Conservation (phyloP, 2,329 filamentous ascomycete genomes). For the Lecanosticta acicola region DNA sequence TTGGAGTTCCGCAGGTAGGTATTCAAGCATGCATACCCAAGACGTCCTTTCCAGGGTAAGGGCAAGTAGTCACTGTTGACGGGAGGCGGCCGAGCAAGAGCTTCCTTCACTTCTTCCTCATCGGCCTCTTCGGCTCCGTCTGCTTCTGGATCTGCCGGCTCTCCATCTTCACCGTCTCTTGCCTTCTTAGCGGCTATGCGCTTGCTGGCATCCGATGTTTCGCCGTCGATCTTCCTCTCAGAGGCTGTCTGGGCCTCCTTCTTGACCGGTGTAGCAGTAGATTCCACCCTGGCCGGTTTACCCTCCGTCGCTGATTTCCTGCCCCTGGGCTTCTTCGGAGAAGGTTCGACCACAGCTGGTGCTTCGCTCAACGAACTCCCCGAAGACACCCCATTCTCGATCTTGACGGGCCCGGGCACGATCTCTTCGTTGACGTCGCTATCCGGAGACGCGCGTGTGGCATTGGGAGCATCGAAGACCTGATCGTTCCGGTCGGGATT, state of each 20-base stretch:
- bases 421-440: conserved; percentile 31
- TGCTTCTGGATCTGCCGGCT: conserved; percentile 47
- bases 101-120: conserved; percentile 54
- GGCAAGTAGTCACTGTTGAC: conserved; percentile 80
- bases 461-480: conserved; percentile 39
- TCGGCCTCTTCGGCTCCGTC: conserved; percentile 49
- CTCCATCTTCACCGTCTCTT: conserved; percentile 21
- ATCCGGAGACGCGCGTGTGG: conserved; percentile 42
- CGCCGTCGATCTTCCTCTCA: conserved; percentile 7
- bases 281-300: conserved; percentile 6
- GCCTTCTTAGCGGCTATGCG: conserved; percentile 22
- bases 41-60: conserved; percentile 79
- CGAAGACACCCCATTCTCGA: conserved; percentile 14
- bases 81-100: conserved; percentile 61
- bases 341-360: conserved; percentile 29
- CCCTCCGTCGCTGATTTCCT: conserved; percentile 16
- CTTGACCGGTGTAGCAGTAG: conserved; percentile 8
- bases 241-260: conserved; percentile 13
- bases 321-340: conserved; percentile 23
- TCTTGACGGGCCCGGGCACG: conserved; percentile 24
- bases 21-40: conserved; percentile 90
- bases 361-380: conserved; percentile 35
- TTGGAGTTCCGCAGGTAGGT: conserved; percentile 80
- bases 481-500: conserved; percentile 35
- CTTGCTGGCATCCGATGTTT: conserved; percentile 12